Percentiles rank a stretch among this genome's conserved stretches.
Conservation (phyloP, 148 eudicot species). For the Cornus suecica region DNA sequence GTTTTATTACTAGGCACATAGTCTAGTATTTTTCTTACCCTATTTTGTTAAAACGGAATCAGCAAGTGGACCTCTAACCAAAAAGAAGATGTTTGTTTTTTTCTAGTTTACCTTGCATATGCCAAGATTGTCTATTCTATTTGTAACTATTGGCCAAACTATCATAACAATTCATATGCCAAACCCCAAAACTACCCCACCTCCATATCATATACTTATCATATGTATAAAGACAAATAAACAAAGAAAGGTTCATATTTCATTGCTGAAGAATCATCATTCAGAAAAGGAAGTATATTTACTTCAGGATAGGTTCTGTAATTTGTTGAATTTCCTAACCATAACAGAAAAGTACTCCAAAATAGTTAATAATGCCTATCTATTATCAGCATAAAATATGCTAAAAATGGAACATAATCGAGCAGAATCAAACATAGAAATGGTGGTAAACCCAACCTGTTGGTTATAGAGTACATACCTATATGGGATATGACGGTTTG, state of each 20-base stretch:
- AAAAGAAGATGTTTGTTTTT: too few relatives aligned
- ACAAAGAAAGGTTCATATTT: background rate
- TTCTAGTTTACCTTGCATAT: background rate
- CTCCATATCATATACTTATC: too few relatives aligned
- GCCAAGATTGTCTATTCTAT: too few relatives aligned
- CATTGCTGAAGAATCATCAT: background rate
- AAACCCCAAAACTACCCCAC: too few relatives aligned
- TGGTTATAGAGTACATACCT: slow-evolving; percentile 10
- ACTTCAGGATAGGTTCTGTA: background rate
- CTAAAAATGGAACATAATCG: background rate
- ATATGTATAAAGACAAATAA: too few relatives aligned
- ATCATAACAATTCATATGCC: background rate
- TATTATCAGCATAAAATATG: background rate
- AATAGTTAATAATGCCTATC: too few relatives aligned
- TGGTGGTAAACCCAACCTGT: background rate
- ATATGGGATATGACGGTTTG: slow-evolving; percentile 21
- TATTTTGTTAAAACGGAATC: background rate
- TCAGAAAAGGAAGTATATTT: background rate
- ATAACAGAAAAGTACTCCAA: background rate
- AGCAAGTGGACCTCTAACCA: background rate
- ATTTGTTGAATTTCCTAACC: background rate
- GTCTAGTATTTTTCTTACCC: background rate
- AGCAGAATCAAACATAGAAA: background rate
- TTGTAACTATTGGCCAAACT: background rate
- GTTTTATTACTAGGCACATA: too few relatives aligned